Evolutionary conservation across 106 monocot species (phyloP), one percentile per base, ranked within the genome.

Genomic region (Alisma plantagoaquatica): DNA sequence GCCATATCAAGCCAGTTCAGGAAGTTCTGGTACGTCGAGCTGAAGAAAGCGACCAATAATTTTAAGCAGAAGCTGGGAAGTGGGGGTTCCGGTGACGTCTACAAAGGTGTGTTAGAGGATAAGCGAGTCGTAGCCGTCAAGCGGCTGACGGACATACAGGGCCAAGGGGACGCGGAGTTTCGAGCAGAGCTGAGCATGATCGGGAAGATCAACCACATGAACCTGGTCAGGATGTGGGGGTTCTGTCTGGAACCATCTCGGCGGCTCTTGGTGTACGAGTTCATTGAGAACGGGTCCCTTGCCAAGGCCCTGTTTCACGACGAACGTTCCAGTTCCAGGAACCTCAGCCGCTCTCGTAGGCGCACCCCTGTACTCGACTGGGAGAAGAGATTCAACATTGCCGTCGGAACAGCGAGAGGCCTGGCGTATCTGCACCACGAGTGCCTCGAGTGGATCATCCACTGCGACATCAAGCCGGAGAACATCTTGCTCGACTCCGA

Each of bases 371-470:
- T n/a, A 7, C 35, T 38, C 35, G 56, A 51, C 1, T 51, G 85
- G 76, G 67, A 20, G 12, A 20, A 75, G 67, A 69, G 77, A 59
- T 51, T 21, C 51, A 24, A 65, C 4, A 77, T 82, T 11, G 73
- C 72, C 0, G 21, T 77, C 3, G 77, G 77, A 24, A 73, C 73
- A 23, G 77, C 77, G 11, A 77, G 65, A 43, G 77, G 72, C 2
- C 49, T 82, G 19, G 73, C 73, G 3, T 77, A 82, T n/a, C 82
- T 82, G 11, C 82, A 82, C 25, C 70, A 77, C 46, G 82, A 82
- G 50, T 82, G 82, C 53, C 65, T 81, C 3, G 81, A 81, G 31
- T 81, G 81, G 81, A 48, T 81, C 24, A 59, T 82, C 51, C 12
- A 82, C 42, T 82, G 77, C 31, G 82, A 82, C 27, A 51, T 82